Evolutionary conservation across 2,329 filamentous ascomycete genomes (phyloP), one percentile per base, ranked within the genome.

Genomic region (Epichloe aotearoae): DNA sequence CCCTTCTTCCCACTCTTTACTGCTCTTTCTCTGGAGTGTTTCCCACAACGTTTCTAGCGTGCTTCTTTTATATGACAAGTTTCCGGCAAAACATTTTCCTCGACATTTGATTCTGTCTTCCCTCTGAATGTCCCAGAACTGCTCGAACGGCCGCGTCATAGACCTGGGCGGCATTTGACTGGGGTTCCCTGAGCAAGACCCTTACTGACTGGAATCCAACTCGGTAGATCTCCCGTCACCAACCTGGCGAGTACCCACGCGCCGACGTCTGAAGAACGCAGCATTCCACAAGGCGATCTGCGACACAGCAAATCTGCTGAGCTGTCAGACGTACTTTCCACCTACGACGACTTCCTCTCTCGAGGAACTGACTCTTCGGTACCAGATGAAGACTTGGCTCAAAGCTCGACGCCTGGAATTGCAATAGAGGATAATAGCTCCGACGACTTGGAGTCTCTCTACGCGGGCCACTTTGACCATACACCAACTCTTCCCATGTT

Each of bases 401-500:
- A 56, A 42, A 59, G 63, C 57, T 54, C 56, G 50, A 56, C 54
- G 5, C 55, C 62, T 34, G 55, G 60, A 44, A 61, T 58, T 30
- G 58, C 58, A 26, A 51, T 57, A 52, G 55, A 64, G 53, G 56
- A 59, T 46, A 53, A 38, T 12, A 53, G 65, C 63, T 61, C 65
- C 50, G 59, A 59, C 54, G 57, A 59, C 36, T 47, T 53, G 44
- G 50, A 57, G 44, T 56, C 56, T 34, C 54, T 50, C 34, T 58
- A 60, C 58, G 58, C 69, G 49, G 61, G 66, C 59, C 65, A 66
- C 62, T 61, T 60, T 62, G 66, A 68, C 63, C 61, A 59, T 58
- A 62, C 60, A 59, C 59, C 61, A 58, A 64, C 65, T 61, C 72
- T 76, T 67, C 74, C 74, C 59, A 67, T 77, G 61, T 69, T 71